These are phyloP conservation scores for Boechera stricta DNA, from an alignment of 345 rosid genomes.

Conservation along the genomic window DNA sequence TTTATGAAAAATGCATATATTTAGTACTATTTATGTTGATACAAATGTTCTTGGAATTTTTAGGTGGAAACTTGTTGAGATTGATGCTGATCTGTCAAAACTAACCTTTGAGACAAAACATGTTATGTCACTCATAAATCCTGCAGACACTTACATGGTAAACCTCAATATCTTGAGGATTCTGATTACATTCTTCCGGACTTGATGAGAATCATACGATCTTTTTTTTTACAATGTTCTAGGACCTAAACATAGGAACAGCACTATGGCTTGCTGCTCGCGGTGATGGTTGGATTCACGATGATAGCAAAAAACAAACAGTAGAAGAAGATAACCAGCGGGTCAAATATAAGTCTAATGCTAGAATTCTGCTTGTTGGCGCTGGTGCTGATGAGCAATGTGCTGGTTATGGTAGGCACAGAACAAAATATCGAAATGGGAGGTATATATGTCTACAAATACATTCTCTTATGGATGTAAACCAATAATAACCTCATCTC, in stretches of 20 bases:
- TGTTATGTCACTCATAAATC: constrained; percentile 82
- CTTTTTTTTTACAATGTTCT: constrained; percentile 30
- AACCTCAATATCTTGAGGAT: constrained; percentile 10
- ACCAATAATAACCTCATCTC: background rate
- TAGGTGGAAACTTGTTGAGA: constrained; percentile 96
- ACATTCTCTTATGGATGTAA: background rate
- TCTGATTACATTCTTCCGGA: background rate
- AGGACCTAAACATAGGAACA: constrained; percentile 96
- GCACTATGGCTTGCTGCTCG: constrained; percentile 92
- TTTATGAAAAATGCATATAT: background rate
- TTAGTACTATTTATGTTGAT: background rate
- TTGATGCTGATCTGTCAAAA: constrained; percentile 79
- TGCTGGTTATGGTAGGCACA: constrained; percentile 98
- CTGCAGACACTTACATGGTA: constrained; percentile 95
- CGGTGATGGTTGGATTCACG: constrained; percentile 79
- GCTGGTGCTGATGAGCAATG: constrained; percentile 99
- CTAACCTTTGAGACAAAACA: constrained; percentile 70
- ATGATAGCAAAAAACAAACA: constrained; percentile 41
- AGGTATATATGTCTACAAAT: constrained; percentile 52
- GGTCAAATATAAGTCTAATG: constrained; percentile 61
- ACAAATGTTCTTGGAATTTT: constrained; percentile 31
- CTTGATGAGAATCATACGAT: background rate
- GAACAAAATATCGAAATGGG: constrained; percentile 75
- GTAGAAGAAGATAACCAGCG: constrained; percentile 43
- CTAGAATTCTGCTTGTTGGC: constrained; percentile 84